These are phyloP conservation scores for Aspergillus brasiliensis DNA, from an alignment of 2,329 filamentous ascomycete species.

Conservation along the genomic window DNA sequence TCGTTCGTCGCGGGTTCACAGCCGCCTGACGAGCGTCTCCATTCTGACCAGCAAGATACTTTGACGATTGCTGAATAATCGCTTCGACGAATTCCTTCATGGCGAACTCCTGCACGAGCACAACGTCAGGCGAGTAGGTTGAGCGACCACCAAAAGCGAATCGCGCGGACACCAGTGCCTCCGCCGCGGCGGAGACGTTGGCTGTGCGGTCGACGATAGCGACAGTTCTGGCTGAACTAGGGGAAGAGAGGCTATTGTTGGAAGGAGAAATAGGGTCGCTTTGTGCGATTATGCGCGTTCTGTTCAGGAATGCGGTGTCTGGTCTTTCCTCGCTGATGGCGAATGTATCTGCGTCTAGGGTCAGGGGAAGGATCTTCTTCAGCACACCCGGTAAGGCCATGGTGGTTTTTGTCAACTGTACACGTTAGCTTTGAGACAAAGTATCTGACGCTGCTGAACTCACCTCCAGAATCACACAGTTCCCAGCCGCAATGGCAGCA, in stretches of 20 bases:
- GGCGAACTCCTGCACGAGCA: slow-evolving; percentile 66
- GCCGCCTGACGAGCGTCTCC: slow-evolving; percentile 23
- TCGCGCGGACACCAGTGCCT: slow-evolving; percentile 55
- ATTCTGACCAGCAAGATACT: slow-evolving; percentile 26
- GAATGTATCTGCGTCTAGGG: slow-evolving; percentile 55
- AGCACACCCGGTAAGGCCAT: slow-evolving; percentile 26
- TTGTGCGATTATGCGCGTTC: slow-evolving; percentile 19
- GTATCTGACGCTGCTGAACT: slow-evolving; percentile 5
- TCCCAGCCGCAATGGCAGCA: slow-evolving; percentile 54
- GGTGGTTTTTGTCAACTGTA: slow-evolving; percentile 29
- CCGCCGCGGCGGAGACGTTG: slow-evolving; percentile 56
- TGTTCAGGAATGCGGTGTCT: slow-evolving; percentile 31
- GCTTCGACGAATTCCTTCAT: slow-evolving; percentile 58
- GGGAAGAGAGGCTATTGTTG: slow-evolving; percentile 30
- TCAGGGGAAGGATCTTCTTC: slow-evolving; percentile 23
- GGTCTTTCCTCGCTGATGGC: slow-evolving; percentile 42
- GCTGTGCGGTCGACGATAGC: slow-evolving; percentile 65
- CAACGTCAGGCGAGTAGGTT: slow-evolving; percentile 63
- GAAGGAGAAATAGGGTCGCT: slow-evolving; percentile 4
- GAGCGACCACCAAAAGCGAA: slow-evolving; percentile 60
- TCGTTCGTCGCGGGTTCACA: slow-evolving; percentile 18
- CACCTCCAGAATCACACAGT: slow-evolving; percentile 55
- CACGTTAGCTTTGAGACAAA: not conserved
- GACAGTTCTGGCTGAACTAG: slow-evolving; percentile 41
- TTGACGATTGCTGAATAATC: slow-evolving; percentile 42